phyloP scores from a whole-genome alignment of 2,329 filamentous ascomycete genomes.

The Hypoxylon sp. region DNA sequence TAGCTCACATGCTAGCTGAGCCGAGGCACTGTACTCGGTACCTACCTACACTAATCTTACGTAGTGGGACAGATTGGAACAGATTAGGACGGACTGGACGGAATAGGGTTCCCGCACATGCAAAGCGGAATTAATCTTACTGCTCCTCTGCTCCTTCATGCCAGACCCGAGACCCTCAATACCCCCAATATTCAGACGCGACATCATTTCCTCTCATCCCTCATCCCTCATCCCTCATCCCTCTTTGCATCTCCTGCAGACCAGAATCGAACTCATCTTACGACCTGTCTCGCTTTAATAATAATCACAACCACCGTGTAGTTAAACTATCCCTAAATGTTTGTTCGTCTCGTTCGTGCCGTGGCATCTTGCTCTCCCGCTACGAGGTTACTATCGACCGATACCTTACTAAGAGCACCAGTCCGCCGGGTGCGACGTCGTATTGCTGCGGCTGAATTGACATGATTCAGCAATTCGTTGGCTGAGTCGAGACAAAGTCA shows the following conservation, averaged over 20 bases:
- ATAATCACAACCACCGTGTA: neutral
- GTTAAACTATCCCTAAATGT: conserved; percentile 28
- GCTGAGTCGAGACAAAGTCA: conserved; percentile 7
- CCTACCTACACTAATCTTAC: conserved; percentile 40
- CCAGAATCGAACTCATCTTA: neutral
- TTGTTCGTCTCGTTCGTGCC: conserved; percentile 23
- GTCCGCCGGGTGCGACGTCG: conserved; percentile 30
- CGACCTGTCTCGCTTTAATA: neutral
- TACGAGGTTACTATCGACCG: conserved; percentile 15
- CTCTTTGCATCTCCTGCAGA: neutral
- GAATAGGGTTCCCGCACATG: conserved; percentile 24
- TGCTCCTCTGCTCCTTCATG: conserved; percentile 27
- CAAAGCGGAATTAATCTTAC: conserved; percentile 26
- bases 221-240: neutral
- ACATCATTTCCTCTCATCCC: conserved; percentile 2
- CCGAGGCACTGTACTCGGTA: conserved; percentile 28
- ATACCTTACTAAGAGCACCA: conserved; percentile 8
- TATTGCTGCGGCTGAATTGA: conserved; percentile 31
- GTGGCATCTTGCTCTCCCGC: conserved; percentile 20
- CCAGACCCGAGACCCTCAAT: no score
- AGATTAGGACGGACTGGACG: neutral
- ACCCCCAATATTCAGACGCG: no score
- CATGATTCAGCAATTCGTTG: conserved; percentile 9
- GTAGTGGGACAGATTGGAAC: conserved; percentile 26
- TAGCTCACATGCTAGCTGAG: conserved; percentile 32